These are phyloP conservation scores for Pleurostoma richardsiae DNA, from an alignment of 2,329 filamentous ascomycete species.

Conservation along the genomic window DNA sequence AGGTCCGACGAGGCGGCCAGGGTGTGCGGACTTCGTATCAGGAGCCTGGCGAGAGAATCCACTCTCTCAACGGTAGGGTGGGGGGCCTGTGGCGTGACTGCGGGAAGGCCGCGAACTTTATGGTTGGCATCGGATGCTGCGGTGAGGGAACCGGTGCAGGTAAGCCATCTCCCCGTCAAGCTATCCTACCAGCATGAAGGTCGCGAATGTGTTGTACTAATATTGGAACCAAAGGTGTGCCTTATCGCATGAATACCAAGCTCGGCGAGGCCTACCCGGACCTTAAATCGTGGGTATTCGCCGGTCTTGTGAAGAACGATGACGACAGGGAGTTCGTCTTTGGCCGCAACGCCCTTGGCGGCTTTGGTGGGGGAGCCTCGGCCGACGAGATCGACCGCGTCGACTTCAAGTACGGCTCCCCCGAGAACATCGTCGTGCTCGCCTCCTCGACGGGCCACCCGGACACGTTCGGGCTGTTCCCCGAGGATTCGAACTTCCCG, in stretches of 20 bases:
- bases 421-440: conserved; percentile 18
- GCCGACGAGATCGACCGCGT: conserved; percentile 29
- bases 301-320: conserved; percentile 7
- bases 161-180: conserved; percentile 19
- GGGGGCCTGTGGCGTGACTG: conserved; percentile 27
- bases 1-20: conserved; percentile 25
- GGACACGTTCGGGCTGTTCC: conserved; percentile 14
- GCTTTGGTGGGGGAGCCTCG: conserved; percentile 23
- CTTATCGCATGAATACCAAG: conserved; percentile 7
- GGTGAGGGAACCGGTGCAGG: conserved; percentile 24
- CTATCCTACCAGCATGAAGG: conserved; percentile 10
- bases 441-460: conserved; percentile 15
- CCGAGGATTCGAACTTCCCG: conserved; percentile 14
- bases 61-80: conserved; percentile 19
- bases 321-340: conserved; percentile 8
- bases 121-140: conserved; percentile 23
- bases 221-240: conserved; percentile 14
- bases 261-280: conserved; percentile 3
- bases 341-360: conserved; percentile 10
- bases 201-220: conserved; percentile 7
- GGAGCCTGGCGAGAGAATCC: conserved; percentile 20
- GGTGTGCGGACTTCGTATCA: conserved; percentile 21
- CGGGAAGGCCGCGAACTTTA: conserved; percentile 20
- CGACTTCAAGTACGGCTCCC: conserved; percentile 22
- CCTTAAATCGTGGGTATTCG: conserved; percentile 7